Evolutionary conservation across 345 rosid species (phyloP).

Genomic region (Alliaria petiolata): DNA sequence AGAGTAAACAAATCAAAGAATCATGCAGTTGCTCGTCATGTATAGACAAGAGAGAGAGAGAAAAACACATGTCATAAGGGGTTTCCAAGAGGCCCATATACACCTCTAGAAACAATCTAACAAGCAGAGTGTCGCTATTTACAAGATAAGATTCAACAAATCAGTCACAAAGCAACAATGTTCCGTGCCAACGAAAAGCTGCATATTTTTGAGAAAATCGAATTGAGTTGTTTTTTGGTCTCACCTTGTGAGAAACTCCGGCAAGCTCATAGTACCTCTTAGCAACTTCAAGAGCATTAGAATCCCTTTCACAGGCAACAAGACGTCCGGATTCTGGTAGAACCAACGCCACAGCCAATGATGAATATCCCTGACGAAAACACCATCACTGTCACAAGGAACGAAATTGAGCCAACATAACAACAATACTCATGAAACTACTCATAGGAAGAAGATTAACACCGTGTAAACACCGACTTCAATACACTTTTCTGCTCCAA

Average conservation of each 20-base stretch:
- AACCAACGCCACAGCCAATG: conserved; percentile 81
- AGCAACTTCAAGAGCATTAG: conserved; percentile 66
- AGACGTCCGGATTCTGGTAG: conserved; percentile 74
- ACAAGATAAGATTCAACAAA: neutral
- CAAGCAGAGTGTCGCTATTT: neutral
- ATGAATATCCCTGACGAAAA: conserved; percentile 73
- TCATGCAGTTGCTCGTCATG: conserved; percentile 2
- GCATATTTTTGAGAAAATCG: neutral
- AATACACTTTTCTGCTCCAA: conserved; percentile 75
- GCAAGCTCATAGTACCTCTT: conserved; percentile 70
- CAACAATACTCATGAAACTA: neutral
- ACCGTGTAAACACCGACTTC: conserved; percentile 94
- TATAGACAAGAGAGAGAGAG: neutral
- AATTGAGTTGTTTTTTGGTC: neutral
- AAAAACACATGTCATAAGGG: neutral
- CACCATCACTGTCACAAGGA: neutral
- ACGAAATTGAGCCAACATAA: neutral
- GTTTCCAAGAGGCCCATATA: neutral
- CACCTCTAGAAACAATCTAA: neutral
- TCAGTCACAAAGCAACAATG: neutral
- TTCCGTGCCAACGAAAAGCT: neutral
- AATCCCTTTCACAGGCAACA: conserved; percentile 92
- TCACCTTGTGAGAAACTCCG: conserved; percentile 80
- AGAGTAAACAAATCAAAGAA: conserved; percentile 13
- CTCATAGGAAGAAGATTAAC: conserved; percentile 6